Evolutionary conservation across 331 rosid species (phyloP).

Genomic region (Cydonia oblonga): DNA sequence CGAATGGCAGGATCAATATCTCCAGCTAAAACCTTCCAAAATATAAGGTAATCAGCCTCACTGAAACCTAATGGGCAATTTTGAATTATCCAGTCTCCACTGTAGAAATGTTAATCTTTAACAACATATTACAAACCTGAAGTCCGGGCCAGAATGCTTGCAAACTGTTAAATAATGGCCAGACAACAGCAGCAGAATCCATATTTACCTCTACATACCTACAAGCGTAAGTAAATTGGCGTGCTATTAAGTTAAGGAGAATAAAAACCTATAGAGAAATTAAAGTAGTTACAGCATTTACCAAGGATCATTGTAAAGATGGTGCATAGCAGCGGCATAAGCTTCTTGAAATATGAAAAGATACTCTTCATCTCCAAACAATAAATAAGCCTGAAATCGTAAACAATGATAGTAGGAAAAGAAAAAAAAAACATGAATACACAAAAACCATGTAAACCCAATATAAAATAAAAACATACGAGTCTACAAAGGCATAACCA

Average conservation of each 20-base stretch:
- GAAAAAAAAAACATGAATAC: background rate
- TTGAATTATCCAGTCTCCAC: conserved; percentile 12
- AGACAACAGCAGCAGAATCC: conserved; percentile 93
- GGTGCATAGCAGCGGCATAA: conserved; percentile 83
- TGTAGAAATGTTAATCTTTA: background rate
- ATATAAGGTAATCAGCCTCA: conserved; percentile 3
- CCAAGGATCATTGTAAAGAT: conserved; percentile 94
- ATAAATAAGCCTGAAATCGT: conserved; percentile 68
- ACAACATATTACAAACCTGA: conserved; percentile 50
- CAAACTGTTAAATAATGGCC: conserved; percentile 95
- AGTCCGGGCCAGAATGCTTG: conserved; percentile 99
- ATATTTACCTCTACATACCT: conserved; percentile 98
- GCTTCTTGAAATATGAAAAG: conserved; percentile 94
- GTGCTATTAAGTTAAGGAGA: background rate
- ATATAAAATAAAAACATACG: background rate
- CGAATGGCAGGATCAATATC: conserved; percentile 90
- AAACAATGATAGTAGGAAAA: conserved; percentile 8
- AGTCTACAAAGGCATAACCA: background rate
- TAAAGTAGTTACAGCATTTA: conserved; percentile 37
- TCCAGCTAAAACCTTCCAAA: conserved; percentile 92
- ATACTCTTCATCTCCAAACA: conserved; percentile 96
- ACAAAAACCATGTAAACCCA: no score
- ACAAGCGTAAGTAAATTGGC: conserved; percentile 15
- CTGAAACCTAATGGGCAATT: conserved; percentile 2
- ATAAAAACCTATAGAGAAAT: conserved; percentile 18